Conservation (phyloP, 202 grass and related monocot genomes). For the Thinopyrum obtusiflorum region DNA sequence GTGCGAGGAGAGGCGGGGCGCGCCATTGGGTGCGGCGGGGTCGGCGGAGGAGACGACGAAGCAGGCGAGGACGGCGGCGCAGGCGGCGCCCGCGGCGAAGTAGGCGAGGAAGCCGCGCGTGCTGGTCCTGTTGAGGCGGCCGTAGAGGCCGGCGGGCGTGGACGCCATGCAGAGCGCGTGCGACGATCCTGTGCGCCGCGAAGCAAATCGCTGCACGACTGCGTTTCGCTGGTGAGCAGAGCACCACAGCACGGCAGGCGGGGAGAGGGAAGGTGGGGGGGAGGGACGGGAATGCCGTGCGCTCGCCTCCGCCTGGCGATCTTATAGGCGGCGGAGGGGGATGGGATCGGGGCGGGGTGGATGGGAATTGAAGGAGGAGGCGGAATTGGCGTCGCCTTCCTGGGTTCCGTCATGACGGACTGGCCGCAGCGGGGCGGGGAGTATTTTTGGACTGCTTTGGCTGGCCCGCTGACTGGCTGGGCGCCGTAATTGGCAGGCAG, state of each 20-base stretch:
- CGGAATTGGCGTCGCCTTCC: not conserved
- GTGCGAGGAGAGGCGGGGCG: constrained; percentile 42
- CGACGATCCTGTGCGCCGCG: not conserved
- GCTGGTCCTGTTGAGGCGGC: constrained; percentile 49
- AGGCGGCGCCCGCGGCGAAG: constrained; percentile 43
- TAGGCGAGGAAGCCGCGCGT: constrained; percentile 74
- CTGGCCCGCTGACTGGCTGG: not conserved
- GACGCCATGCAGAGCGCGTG: not conserved
- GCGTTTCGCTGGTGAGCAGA: too few relatives aligned
- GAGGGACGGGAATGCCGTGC: not conserved
- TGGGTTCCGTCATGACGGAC: too few relatives aligned
- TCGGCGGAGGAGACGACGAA: constrained; percentile 55
- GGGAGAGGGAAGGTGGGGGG: too few relatives aligned
- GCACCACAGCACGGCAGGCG: not conserved
- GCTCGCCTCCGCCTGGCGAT: not conserved
- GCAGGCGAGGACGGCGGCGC: constrained; percentile 58
- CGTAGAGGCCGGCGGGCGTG: constrained; percentile 19
- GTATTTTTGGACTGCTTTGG: not conserved
- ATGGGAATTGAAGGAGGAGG: not conserved
- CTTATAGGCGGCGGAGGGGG: not conserved
- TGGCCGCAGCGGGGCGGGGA: not conserved
- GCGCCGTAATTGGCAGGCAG: not conserved
- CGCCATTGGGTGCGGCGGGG: constrained; percentile 24
- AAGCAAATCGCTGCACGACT: not conserved
- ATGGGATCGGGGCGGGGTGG: not conserved